These are phyloP conservation scores for Solanum bukasovii DNA, from an alignment of 257 asterid species.

Conservation along the genomic window DNA sequence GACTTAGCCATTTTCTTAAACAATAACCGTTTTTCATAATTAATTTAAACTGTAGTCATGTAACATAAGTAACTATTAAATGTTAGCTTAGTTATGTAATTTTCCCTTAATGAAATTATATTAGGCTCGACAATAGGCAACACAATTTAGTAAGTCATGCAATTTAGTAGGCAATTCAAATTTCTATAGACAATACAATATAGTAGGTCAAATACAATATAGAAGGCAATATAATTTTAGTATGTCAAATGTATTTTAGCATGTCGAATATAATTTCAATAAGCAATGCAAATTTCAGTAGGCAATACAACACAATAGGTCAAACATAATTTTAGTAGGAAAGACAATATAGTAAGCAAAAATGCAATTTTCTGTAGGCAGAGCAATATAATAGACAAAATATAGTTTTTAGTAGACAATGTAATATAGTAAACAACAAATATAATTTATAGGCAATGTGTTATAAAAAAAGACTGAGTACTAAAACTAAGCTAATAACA, in stretches of 20 bases:
- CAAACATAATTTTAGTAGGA: neutral
- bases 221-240: neutral
- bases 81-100: neutral
- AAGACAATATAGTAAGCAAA: neutral
- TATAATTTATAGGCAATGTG: neutral
- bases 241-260: neutral
- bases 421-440: neutral
- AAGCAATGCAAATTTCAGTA: neutral
- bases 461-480: no score
- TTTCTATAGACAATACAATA: neutral
- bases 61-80: neutral
- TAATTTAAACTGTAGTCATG: neutral
- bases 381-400: neutral
- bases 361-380: neutral
- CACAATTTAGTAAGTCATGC: neutral
- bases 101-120: no score
- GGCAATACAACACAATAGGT: neutral
- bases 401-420: no score
- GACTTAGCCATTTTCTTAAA: neutral
- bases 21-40: neutral
- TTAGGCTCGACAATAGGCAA: neutral
- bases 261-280: neutral
- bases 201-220: neutral
- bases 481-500: no score
- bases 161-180: neutral